Evolutionary conservation across 805 yeast genomes (phyloP).

Genomic region (Candida xyloterini): DNA sequence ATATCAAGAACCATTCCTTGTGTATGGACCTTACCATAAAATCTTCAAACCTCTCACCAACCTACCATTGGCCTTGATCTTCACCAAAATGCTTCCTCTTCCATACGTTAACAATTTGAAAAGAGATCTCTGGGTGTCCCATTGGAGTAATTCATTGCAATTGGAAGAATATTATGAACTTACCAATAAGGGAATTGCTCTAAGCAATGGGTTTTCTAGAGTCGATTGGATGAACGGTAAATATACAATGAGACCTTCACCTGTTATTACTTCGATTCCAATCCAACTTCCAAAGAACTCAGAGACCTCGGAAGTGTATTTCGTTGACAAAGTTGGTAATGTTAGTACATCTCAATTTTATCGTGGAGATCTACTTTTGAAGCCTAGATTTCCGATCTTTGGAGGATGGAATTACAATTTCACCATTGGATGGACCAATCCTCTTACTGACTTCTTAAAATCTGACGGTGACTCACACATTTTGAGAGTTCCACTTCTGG

Average conservation of each 20-base stretch:
- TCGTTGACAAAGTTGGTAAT: constrained; percentile 87
- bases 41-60: constrained; percentile 44
- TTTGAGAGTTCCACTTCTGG: constrained; percentile 66
- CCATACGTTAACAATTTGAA: constrained; percentile 55
- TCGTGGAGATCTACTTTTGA: constrained; percentile 50
- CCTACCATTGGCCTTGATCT: constrained; percentile 53
- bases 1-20: constrained; percentile 38
- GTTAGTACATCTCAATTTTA: constrained; percentile 69
- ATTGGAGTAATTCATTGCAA: constrained; percentile 67
- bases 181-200: constrained; percentile 68
- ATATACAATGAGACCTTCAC: constrained; percentile 47
- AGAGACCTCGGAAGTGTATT: constrained; percentile 63
- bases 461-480: constrained; percentile 49
- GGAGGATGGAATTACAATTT: constrained; percentile 97
- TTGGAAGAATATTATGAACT: constrained; percentile 85
- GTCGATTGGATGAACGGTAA: constrained; percentile 68
- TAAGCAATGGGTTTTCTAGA: constrained; percentile 74
- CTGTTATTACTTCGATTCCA: constrained; percentile 61
- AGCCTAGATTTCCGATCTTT: constrained; percentile 90
- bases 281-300: constrained; percentile 46
- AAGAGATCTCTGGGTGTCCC: constrained; percentile 87
- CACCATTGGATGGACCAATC: constrained; percentile 89
- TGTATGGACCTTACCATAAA: constrained; percentile 52
- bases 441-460: constrained; percentile 51
- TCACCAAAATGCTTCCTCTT: constrained; percentile 64